These are phyloP conservation scores for Pseudofabraea citricarpa DNA, from an alignment of 2,329 filamentous ascomycete genomes.

Conservation along the genomic window DNA sequence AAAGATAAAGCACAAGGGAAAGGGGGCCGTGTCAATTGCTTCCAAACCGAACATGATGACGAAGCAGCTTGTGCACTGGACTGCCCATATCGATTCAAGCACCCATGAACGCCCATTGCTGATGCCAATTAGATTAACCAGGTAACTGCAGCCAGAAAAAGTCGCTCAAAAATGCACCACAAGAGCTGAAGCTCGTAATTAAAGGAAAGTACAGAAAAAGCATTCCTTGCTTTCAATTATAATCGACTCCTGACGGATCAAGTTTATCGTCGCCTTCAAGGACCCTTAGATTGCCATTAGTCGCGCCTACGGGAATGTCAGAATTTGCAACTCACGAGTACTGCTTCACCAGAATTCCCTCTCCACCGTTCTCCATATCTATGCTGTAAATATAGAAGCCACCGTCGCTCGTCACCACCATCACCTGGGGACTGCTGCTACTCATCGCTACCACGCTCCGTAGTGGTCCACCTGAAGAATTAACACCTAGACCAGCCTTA, in stretches of 20 bases:
- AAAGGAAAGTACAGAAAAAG: too few species aligned
- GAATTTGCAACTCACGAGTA: conserved; percentile 67
- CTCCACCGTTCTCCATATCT: conserved; percentile 89
- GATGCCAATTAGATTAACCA: conserved; percentile 6
- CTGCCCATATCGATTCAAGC: not conserved
- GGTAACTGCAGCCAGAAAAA: too few species aligned
- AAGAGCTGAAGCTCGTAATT: too few species aligned
- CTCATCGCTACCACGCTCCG: conserved; percentile 97
- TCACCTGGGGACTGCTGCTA: conserved; percentile 88
- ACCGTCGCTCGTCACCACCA: conserved; percentile 96
- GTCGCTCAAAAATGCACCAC: conserved; percentile 1
- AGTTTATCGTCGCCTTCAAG: conserved; percentile 28
- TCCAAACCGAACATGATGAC: too few species aligned
- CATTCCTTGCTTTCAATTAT: conserved; percentile 12
- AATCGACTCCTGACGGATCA: conserved; percentile 25
- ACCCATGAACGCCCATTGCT: conserved; percentile 11
- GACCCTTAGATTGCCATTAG: conserved; percentile 19
- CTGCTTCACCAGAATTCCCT: conserved; percentile 85
- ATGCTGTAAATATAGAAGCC: conserved; percentile 94
- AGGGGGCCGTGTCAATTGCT: too few species aligned
- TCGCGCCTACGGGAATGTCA: not conserved
- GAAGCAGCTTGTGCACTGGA: too few species aligned
- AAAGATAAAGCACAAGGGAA: too few species aligned
- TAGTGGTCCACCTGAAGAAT: conserved; percentile 47
- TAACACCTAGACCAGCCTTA: conserved; percentile 40